phyloP scores from a whole-genome alignment of 257 asterid genomes.

The Solanum stenotomum region DNA sequence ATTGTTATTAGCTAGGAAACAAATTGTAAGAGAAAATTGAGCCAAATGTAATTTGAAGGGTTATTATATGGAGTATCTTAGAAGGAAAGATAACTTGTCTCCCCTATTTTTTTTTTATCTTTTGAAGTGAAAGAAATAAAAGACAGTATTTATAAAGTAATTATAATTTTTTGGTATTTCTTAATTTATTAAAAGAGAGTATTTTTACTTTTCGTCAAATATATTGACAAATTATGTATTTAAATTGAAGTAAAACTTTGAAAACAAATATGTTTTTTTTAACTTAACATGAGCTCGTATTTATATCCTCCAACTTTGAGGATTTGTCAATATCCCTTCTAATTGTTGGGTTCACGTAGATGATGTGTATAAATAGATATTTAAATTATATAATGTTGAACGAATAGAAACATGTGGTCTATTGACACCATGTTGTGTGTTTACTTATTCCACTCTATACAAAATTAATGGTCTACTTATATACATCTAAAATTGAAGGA shows the following conservation, averaged over 20 bases:
- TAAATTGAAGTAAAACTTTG: background rate
- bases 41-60: background rate
- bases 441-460: too few species aligned
- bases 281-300: background rate
- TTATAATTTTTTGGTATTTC: too few species aligned
- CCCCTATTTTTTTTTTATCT: background rate
- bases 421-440: too few species aligned
- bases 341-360: too few species aligned
- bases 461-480: too few species aligned
- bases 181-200: background rate
- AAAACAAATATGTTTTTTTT: background rate
- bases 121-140: background rate
- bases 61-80: background rate
- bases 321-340: too few species aligned
- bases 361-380: background rate
- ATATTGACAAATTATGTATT: background rate
- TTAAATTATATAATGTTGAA: too few species aligned
- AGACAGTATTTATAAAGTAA: background rate
- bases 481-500: too few species aligned
- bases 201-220: background rate
- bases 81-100: background rate
- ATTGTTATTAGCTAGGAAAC: background rate
- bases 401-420: too few species aligned
- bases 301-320: background rate
- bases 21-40: background rate